These are phyloP conservation scores for Paramecium primaurelia DNA, from an alignment of 73 alveolate genomes.

Conservation along the genomic window DNA sequence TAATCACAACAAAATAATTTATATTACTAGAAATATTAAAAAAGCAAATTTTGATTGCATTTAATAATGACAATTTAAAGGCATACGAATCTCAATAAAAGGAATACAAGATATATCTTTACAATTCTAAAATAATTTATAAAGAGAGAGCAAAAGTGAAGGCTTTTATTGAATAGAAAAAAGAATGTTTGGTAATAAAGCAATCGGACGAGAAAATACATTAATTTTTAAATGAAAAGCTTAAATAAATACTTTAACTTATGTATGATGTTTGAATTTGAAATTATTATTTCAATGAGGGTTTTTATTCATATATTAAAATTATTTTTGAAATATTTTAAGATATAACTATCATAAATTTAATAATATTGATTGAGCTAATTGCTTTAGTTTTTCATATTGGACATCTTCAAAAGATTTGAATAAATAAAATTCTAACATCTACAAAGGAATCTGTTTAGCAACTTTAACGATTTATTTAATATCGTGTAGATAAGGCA, in stretches of 20 bases:
- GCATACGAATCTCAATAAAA: not conserved
- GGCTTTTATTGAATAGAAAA: not conserved
- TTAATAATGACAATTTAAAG: not conserved
- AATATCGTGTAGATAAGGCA: not conserved
- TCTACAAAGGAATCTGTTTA: not conserved
- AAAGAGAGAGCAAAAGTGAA: not conserved
- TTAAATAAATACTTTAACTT: not conserved
- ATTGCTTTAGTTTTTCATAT: not conserved
- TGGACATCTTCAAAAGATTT: not conserved
- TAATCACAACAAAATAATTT: not conserved
- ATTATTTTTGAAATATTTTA: not conserved
- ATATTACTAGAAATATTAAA: not conserved
- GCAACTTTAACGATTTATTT: not conserved
- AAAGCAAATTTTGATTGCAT: not conserved
- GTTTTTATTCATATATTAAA: not conserved
- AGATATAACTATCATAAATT: not conserved
- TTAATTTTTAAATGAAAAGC: not conserved
- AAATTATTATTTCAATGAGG: not conserved
- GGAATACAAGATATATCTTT: slow-evolving; percentile 10
- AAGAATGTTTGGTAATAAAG: not conserved
- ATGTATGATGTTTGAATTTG: not conserved
- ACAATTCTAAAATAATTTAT: not conserved
- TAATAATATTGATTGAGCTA: not conserved
- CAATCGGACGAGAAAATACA: not conserved
- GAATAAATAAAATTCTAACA: slow-evolving; percentile 6